A percentile compares a stretch with the other conserved stretches of the same genome.
Evolutionary conservation across 1,284 basidiomycete species (phyloP).

Genomic region (Microbotryum saponariae): DNA sequence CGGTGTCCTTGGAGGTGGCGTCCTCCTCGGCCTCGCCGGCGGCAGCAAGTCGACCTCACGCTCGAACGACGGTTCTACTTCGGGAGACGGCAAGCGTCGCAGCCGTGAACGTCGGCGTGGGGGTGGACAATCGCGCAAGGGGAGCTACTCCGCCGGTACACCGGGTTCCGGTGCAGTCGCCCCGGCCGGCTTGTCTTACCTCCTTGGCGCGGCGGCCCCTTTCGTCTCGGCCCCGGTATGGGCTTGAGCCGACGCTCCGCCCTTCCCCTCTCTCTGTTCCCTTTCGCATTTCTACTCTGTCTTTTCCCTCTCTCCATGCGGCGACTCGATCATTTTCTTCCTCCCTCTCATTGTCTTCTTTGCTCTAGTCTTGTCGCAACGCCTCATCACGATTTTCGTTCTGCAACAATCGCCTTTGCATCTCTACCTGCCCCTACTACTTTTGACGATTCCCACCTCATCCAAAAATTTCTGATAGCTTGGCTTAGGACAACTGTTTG

Average conservation of each 20-base stretch:
- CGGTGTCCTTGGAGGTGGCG: slow-evolving; percentile 39
- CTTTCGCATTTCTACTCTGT: not conserved
- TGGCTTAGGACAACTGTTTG: too few species aligned
- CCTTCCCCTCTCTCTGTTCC: not conserved
- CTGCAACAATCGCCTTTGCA: too few species aligned
- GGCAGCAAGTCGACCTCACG: slow-evolving; percentile 21
- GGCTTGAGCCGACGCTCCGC: not conserved
- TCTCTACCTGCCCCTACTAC: too few species aligned
- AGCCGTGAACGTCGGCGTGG: slow-evolving; percentile 7
- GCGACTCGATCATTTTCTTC: not conserved
- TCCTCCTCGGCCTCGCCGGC: slow-evolving; percentile 34
- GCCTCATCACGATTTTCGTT: too few species aligned
- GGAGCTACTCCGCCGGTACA: not conserved
- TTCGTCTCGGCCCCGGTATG: slow-evolving; percentile 2
- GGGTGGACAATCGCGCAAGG: not conserved
- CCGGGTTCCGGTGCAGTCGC: not conserved
- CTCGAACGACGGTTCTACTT: not conserved
- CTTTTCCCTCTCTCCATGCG: not conserved
- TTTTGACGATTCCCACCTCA: too few species aligned
- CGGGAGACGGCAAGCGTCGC: slow-evolving; percentile 7
- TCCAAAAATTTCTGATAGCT: too few species aligned
- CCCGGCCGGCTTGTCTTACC: not conserved
- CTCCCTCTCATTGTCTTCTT: not conserved
- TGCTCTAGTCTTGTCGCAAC: not conserved
- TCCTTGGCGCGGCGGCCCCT: slow-evolving; percentile 6